phyloP scores from a whole-genome alignment of 1,284 basidiomycete genomes.

The Ustilago hordei region DNA sequence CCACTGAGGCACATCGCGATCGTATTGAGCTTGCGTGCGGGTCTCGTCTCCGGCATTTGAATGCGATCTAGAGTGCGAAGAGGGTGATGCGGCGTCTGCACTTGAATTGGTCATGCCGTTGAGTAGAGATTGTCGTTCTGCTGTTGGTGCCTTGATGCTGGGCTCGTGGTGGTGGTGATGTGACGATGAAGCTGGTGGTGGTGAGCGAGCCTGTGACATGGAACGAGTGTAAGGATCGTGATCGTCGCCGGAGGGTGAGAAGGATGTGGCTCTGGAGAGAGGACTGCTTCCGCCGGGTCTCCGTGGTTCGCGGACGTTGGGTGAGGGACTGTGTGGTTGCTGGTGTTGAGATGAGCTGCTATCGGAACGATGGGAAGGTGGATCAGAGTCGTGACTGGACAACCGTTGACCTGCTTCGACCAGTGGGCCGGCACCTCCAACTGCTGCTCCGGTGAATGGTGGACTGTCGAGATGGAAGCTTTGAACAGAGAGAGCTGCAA shows the following conservation, averaged over 20 bases:
- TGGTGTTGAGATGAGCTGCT: slow-evolving; percentile 9
- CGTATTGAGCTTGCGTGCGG: slow-evolving; percentile 18
- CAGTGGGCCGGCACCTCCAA: slow-evolving; percentile 55
- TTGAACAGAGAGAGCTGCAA: slow-evolving; percentile 63
- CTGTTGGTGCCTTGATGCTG: slow-evolving; percentile 29
- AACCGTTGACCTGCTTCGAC: slow-evolving; percentile 45
- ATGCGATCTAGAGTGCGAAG: slow-evolving; percentile 4
- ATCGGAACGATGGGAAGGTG: slow-evolving; percentile 13
- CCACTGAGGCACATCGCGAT: slow-evolving; percentile 60
- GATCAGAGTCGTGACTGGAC: slow-evolving; percentile 29
- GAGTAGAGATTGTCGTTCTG: slow-evolving; percentile 24
- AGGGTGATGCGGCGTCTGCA: not conserved
- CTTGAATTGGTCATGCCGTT: slow-evolving; percentile 24
- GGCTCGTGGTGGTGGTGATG: slow-evolving; percentile 23
- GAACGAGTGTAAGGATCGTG: slow-evolving; percentile 44
- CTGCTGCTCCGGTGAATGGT: slow-evolving; percentile 67
- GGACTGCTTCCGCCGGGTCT: slow-evolving; percentile 30
- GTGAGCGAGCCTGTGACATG: slow-evolving; percentile 32
- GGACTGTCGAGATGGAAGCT: slow-evolving; percentile 68
- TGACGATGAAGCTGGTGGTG: slow-evolving; percentile 12
- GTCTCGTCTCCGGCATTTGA: not conserved
- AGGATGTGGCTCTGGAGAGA: slow-evolving; percentile 19
- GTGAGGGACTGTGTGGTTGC: slow-evolving; percentile 16
- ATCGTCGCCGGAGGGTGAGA: slow-evolving; percentile 11
- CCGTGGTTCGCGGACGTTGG: slow-evolving; percentile 5